Evolutionary conservation across 306 rosid species (phyloP).

Genomic region (Rosa persica): DNA sequence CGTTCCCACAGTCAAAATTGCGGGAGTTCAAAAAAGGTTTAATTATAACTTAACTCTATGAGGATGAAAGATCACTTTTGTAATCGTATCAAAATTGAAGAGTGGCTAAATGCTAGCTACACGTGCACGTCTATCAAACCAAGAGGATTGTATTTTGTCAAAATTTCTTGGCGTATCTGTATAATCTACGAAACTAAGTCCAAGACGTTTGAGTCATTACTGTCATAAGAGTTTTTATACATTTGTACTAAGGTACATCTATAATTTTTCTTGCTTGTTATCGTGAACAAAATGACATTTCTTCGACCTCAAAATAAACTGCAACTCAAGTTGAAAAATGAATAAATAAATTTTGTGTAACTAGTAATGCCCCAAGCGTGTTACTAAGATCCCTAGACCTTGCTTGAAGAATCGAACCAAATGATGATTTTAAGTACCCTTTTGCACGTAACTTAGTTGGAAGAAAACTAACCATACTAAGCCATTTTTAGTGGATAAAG

Average conservation of each 20-base stretch:
- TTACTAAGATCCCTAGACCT: too few species aligned
- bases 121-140: slow-evolving; percentile 2
- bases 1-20: neutral
- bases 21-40: neutral
- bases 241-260: neutral
- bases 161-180: neutral
- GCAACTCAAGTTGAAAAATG: too few species aligned
- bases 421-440: too few species aligned
- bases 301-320: neutral
- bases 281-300: neutral
- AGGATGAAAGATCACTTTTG: neutral
- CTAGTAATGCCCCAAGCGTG: too few species aligned
- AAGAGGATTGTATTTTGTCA: neutral
- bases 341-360: too few species aligned
- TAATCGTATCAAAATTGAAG: neutral
- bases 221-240: too few species aligned
- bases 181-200: neutral
- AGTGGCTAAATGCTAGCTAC: neutral
- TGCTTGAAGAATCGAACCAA: too few species aligned
- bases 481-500: too few species aligned
- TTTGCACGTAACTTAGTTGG: too few species aligned
- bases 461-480: too few species aligned
- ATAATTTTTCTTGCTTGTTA: neutral
- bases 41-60: neutral
- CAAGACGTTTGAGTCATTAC: neutral